phyloP scores from a whole-genome alignment of 768 basidiomycete species.

The Trichaptum fuscoviolaceum region DNA sequence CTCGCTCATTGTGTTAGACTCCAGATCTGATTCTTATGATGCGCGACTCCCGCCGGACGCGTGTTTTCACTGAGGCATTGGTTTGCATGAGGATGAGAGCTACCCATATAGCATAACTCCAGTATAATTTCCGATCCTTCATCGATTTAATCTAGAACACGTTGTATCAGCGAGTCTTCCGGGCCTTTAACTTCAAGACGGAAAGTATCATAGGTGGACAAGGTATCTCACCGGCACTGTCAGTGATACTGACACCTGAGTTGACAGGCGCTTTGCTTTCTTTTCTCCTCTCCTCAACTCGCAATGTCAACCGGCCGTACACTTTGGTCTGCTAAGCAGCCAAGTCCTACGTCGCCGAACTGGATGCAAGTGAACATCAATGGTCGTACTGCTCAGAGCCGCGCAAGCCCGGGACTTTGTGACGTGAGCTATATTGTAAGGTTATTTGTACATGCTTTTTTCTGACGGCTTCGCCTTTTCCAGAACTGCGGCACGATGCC shows the following conservation, averaged over 20 bases:
- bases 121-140: neutral
- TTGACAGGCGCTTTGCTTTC: too few relatives aligned
- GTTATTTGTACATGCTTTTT: slow-evolving; percentile 7
- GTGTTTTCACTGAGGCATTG: neutral
- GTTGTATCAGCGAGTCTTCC: neutral
- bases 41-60: neutral
- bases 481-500: slow-evolving; percentile 57
- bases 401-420: slow-evolving; percentile 30
- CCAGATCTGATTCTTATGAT: slow-evolving; percentile 1
- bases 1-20: neutral
- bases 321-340: slow-evolving; percentile 36
- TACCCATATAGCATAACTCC: neutral
- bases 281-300: neutral
- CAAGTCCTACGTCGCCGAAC: slow-evolving; percentile 23
- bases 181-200: neutral
- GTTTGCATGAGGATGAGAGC: neutral
- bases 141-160: neutral
- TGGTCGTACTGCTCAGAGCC: neutral
- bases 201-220: neutral
- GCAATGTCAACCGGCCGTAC: neutral
- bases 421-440: slow-evolving; percentile 30
- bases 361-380: neutral
- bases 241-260: neutral
- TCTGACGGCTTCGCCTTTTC: neutral
- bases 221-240: neutral